Base-by-base conservation (phyloP, 768 basidiomycete species). In the Paxillus rubicundulus region DNA sequence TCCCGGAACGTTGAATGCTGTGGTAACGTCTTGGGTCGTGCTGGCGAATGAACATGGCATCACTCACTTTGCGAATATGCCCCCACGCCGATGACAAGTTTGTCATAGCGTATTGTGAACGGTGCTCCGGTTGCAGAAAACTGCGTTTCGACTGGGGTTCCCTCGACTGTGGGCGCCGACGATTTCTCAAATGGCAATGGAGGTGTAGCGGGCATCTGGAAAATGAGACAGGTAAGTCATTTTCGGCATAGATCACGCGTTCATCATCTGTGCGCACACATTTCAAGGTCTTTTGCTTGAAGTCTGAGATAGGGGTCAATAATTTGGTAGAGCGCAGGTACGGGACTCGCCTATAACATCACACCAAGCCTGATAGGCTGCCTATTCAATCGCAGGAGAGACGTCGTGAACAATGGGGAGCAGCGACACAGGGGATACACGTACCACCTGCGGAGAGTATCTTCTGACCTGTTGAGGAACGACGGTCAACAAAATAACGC, bases 51-150 rank as follows among this genome's bases (percentile, higher is more conserved):
- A 59, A 53, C 47, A 27, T 28, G 32, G 10, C 30, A 4, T 34
- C 3, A 59, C 79, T 46, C 61, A 89, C 90, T 93, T 65, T 92
- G 89, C 2, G 81, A 83, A 70, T 93, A 93, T 42, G 88, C 87
- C 2, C 92, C 92, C 1, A 91, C 90, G 7, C 89, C 84, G 44
- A 95, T 82, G 49, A 94, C 82, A 12, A 94, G 77, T 64, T 88
- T 90, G 69, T 94, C 91, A 62, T 88, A 93, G 17, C 71, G 68
- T 40, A 92, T 45, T 9, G 77, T 74, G 65, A 89, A 92, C 8
- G 76, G 69, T 27, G 72, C 66, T 7, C 65, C 62, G 1, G 57
- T 57, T 0, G 54, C 64, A 4, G 60, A 62, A 46, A 56, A 57
- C 44, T 53, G 61, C 37, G 50, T 41, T 30, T 59, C 55, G 4